Conservation (phyloP, 129 eudicot species). For the Oenanthe sinensis region DNA sequence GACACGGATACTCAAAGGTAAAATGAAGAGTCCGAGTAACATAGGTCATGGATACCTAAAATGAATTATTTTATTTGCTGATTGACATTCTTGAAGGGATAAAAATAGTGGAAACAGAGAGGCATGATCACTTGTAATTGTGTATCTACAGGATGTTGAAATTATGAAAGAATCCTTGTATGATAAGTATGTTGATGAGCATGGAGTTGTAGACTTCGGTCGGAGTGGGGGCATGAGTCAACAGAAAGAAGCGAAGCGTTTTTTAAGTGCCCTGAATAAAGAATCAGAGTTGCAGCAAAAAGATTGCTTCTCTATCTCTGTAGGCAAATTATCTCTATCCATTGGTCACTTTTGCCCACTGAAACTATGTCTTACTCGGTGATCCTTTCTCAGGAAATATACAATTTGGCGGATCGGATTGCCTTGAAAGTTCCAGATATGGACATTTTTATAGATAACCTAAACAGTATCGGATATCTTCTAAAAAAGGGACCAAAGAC, state of each 20-base stretch:
- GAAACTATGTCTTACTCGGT: constrained; percentile 16
- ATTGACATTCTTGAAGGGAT: constrained; percentile 1
- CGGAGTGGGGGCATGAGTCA: constrained; percentile 95
- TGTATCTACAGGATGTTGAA: constrained; percentile 68
- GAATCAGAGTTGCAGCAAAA: constrained; percentile 75
- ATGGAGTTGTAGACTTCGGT: constrained; percentile 77
- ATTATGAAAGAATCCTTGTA: constrained; percentile 96
- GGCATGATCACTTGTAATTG: not conserved
- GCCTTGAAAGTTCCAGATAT: constrained; percentile 66
- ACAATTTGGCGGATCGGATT: constrained; percentile 71
- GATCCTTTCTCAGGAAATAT: constrained; percentile 56
- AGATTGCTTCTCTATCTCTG: constrained; percentile 80
- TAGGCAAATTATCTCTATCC: constrained; percentile 18
- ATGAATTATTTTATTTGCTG: no score
- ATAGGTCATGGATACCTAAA: not conserved
- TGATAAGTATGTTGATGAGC: constrained; percentile 87
- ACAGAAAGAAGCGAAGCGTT: constrained; percentile 73
- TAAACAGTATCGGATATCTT: constrained; percentile 57
- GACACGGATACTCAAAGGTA: no score
- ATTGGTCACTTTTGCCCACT: constrained; percentile 9
- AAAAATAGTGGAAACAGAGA: not conserved
- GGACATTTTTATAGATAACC: constrained; percentile 57
- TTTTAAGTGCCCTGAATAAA: constrained; percentile 57
- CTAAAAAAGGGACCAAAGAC: constrained; percentile 77
- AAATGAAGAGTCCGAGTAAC: no score